These are phyloP conservation scores for Kentomonas sorsogonicus DNA, from an alignment of 208 protist genomes.

Conservation along the genomic window DNA sequence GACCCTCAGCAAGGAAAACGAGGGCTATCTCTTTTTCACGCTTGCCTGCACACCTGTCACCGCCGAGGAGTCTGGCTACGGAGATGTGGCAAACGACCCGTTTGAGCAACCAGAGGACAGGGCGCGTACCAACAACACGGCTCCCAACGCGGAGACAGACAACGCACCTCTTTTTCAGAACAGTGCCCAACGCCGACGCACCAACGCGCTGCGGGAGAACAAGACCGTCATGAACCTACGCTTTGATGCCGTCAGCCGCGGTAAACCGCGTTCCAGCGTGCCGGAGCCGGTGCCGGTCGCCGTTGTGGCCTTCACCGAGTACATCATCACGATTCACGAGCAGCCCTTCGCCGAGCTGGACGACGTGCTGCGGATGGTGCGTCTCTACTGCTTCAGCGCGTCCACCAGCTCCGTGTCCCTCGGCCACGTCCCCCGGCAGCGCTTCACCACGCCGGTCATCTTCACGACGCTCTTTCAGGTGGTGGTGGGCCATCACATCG, in stretches of 20 bases:
- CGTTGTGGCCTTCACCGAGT: slow-evolving; percentile 71
- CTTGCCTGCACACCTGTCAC: slow-evolving; percentile 64
- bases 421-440: slow-evolving; percentile 12
- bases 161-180: too few relatives aligned
- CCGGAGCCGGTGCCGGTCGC: slow-evolving; percentile 52
- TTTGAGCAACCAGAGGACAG: too few relatives aligned
- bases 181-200: slow-evolving; percentile 1
- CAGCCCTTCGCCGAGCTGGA: slow-evolving; percentile 83
- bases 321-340: slow-evolving; percentile 85
- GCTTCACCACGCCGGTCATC: slow-evolving; percentile 65
- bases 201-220: slow-evolving; percentile 10
- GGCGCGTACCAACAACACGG: slow-evolving; percentile 5
- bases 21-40: slow-evolving; percentile 66
- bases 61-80: slow-evolving; percentile 3
- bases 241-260: slow-evolving; percentile 66
- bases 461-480: slow-evolving; percentile 77
- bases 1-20: slow-evolving; percentile 9
- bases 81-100: too few relatives aligned
- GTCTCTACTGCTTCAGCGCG: slow-evolving; percentile 43
- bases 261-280: slow-evolving; percentile 32
- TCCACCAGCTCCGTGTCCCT: neutral
- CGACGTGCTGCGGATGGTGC: slow-evolving; percentile 72
- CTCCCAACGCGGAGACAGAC: too few relatives aligned
- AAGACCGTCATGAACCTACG: slow-evolving; percentile 78
- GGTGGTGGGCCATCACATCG: slow-evolving; percentile 69